Evolutionary conservation across 23 red algal species (phyloP), one percentile per base, ranked within the genome.

Genomic region (Porphyridium purpureum): DNA sequence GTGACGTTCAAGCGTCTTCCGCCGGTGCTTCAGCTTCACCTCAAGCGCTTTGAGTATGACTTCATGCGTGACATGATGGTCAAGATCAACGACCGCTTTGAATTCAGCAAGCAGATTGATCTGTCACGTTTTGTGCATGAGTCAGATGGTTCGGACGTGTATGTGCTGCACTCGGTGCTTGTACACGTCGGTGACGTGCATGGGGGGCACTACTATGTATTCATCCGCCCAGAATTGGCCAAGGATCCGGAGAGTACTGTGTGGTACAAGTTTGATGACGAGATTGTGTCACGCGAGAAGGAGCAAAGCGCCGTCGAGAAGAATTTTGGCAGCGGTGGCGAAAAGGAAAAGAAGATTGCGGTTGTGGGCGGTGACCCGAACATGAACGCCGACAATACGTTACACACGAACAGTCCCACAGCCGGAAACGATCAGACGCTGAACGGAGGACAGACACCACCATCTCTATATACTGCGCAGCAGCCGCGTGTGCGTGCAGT

Each of bases 191-290:
- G 88, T 5, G 88, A 95, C 67, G 88, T 84, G 34, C 63, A 84
- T 26, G 88, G 79, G 1, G 88, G 88, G 4, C 88, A 95, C 57
- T 95, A 95, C 48, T 74, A 85, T 42, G 88, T 70, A 2, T 95
- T 78, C 59, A 95, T 95, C 41, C 70, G 88, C 17, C 88, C 76
- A 4, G 40, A 82, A 11, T 66, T 71, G 28, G 29, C 21, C 1
- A 11, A 60, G 41, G 30, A 38, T 7, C 32, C 22, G 31, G 54
- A 66, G 21, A 48, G 72, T 17, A 34, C 28, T 4, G 49, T 40
- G 24, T 95, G 88, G 88, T 84, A 78, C 50, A 95, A 85, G 47
- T 95, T 95, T 63, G 88, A 95, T 34, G 88, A 95, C 55, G 88
- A 95, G 52, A 78, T 54, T 2, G 88, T 95, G 6, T 54, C 66